phyloP scores from a whole-genome alignment of 2,329 filamentous ascomycete genomes.

The Cercospora sp. region DNA sequence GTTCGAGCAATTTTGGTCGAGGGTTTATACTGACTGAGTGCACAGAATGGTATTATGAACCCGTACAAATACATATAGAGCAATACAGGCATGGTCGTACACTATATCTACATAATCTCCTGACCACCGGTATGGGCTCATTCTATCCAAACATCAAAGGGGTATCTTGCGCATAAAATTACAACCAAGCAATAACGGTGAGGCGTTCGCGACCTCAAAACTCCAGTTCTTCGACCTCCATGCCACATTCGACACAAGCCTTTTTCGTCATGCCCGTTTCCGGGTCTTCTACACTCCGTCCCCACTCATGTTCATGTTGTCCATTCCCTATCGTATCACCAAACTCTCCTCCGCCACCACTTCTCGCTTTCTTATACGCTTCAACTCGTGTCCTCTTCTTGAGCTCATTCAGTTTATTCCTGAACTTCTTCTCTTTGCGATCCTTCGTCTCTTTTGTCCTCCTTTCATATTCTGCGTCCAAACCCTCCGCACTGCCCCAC shows the following conservation, averaged over 20 bases:
- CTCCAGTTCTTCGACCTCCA: slow-evolving; percentile 67
- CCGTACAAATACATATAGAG: slow-evolving; percentile 87
- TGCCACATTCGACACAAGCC: slow-evolving; percentile 65
- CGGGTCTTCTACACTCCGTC: slow-evolving; percentile 57
- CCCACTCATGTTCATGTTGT: slow-evolving; percentile 89
- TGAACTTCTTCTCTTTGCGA: slow-evolving; percentile 88
- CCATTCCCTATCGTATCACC: slow-evolving; percentile 70
- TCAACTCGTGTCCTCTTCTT: slow-evolving; percentile 94
- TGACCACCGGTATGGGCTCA: background rate
- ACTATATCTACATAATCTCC: background rate
- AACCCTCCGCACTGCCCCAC: slow-evolving; percentile 82
- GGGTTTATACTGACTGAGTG: slow-evolving; percentile 17
- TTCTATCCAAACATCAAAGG: background rate
- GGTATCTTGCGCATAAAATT: background rate
- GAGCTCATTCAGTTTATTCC: slow-evolving; percentile 79
- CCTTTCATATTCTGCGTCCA: slow-evolving; percentile 85
- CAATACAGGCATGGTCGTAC: background rate
- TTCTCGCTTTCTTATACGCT: slow-evolving; percentile 73
- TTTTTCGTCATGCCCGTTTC: slow-evolving; percentile 76
- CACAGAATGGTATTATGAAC: slow-evolving; percentile 95
- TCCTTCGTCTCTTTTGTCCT: slow-evolving; percentile 77
- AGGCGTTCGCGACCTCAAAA: slow-evolving; percentile 44
- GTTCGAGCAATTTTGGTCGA: slow-evolving; percentile 18
- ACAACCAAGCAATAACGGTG: background rate
- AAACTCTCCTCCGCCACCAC: slow-evolving; percentile 59